Evolutionary conservation across 805 yeast species (phyloP).

Genomic region (Metschnikowia lunata): DNA sequence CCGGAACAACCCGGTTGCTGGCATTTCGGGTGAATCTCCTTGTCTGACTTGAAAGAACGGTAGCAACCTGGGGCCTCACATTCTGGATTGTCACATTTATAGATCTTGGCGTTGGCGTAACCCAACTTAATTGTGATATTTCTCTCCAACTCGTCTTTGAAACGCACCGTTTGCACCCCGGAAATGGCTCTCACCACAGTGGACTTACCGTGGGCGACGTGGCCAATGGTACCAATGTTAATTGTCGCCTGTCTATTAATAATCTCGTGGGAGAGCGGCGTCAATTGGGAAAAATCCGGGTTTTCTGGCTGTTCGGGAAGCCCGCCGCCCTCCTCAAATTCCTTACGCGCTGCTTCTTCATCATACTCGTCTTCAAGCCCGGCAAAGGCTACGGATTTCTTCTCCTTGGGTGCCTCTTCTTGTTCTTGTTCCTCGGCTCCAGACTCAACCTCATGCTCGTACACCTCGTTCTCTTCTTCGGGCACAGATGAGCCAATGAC

Average conservation of each 20-base stretch:
- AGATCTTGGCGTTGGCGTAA: slow-evolving; percentile 97
- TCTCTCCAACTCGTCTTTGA: slow-evolving; percentile 98
- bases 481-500: slow-evolving; percentile 58
- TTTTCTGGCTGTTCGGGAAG: slow-evolving; percentile 92
- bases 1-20: slow-evolving; percentile 84
- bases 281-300: slow-evolving; percentile 76
- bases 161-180: slow-evolving; percentile 98
- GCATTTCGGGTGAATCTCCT: slow-evolving; percentile 91
- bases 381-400: slow-evolving; percentile 83
- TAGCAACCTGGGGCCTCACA: slow-evolving; percentile 95
- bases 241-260: slow-evolving; percentile 98
- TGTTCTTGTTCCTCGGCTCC: slow-evolving; percentile 45
- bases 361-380: slow-evolving; percentile 62
- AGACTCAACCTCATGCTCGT: slow-evolving; percentile 49
- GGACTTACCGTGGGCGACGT: slow-evolving; percentile 93
- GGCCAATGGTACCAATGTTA: slow-evolving; percentile 96
- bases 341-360: slow-evolving; percentile 74
- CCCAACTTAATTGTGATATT: slow-evolving; percentile 98
- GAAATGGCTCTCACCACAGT: slow-evolving; percentile 95
- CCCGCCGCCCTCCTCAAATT: slow-evolving; percentile 98
- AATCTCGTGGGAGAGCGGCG: slow-evolving; percentile 91
- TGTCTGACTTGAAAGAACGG: slow-evolving; percentile 89
- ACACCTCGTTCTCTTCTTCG: slow-evolving; percentile 38
- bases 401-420: slow-evolving; percentile 32
- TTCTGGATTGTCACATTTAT: slow-evolving; percentile 78